Conservation (phyloP, 2,329 filamentous ascomycete species). For the Colletotrichum sp. region DNA sequence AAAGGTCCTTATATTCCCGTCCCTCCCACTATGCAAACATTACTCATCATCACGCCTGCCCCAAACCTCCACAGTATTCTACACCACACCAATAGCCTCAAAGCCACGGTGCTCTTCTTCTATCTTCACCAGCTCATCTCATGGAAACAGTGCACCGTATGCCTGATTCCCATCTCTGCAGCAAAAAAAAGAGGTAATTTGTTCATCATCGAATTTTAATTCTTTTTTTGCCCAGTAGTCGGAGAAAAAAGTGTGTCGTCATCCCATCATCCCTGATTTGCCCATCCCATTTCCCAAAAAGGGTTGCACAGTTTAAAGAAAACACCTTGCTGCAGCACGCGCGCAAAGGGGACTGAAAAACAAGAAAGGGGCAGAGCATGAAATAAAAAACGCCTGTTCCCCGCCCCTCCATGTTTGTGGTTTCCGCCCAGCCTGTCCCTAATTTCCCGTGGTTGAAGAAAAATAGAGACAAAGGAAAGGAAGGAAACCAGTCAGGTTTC, state of each 20-base stretch:
- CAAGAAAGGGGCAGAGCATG: neutral
- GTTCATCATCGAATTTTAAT: slow-evolving; percentile 4
- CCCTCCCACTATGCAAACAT: neutral
- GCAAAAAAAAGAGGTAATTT: neutral
- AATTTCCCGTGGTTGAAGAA: neutral
- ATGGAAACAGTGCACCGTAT: neutral
- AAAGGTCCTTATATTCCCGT: neutral
- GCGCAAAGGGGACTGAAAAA: neutral
- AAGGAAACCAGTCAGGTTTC: neutral
- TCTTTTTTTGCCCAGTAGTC: slow-evolving; percentile 1
- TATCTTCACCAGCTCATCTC: neutral
- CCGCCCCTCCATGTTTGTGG: neutral
- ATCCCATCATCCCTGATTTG: slow-evolving; percentile 13
- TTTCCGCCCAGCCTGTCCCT: slow-evolving; percentile 8
- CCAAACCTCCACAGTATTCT: neutral
- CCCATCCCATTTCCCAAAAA: slow-evolving; percentile 1
- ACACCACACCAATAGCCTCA: neutral
- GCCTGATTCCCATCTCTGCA: neutral
- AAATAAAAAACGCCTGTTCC: neutral
- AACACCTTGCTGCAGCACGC: slow-evolving; percentile 15
- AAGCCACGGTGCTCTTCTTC: neutral
- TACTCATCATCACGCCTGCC: neutral
- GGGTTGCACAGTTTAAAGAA: neutral
- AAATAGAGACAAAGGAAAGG: slow-evolving; percentile 5
- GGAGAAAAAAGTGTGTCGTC: neutral